phyloP scores from a whole-genome alignment of 148 eudicot genomes.

The Persicaria maculosa region DNA sequence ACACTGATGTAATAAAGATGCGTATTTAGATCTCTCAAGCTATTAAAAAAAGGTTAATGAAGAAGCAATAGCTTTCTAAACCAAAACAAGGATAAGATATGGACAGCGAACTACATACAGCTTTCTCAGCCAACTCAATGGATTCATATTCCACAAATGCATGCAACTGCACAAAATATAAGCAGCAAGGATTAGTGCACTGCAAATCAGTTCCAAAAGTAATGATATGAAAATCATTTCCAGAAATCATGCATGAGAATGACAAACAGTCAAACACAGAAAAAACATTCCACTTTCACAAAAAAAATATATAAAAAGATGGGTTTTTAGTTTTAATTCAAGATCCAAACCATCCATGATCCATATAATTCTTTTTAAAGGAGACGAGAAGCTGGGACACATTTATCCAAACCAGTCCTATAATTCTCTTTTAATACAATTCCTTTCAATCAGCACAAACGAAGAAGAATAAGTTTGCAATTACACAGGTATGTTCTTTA shows the following conservation, averaged over 20 bases:
- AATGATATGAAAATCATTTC: neutral
- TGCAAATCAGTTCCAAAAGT: neutral
- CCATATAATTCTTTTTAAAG: neutral
- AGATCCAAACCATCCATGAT: neutral
- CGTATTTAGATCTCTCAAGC: neutral
- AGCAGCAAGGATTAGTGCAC: conserved; percentile 14
- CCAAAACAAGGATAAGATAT: neutral
- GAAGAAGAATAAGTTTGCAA: neutral
- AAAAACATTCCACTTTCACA: neutral
- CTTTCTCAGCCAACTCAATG: conserved; percentile 83
- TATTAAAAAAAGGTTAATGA: neutral
- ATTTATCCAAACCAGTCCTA: too few species aligned
- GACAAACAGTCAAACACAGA: neutral
- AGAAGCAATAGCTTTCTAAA: neutral
- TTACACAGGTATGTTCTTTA: neutral
- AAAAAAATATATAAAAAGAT: neutral
- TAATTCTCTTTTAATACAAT: neutral
- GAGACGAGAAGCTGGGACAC: neutral
- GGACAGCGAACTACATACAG: conserved; percentile 42
- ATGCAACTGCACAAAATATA: conserved; percentile 52
- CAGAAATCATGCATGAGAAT: neutral
- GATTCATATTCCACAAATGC: conserved; percentile 97
- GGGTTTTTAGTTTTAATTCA: neutral
- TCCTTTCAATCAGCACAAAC: neutral
- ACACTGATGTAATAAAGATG: neutral